phyloP scores from a whole-genome alignment of 2,329 filamentous ascomycete species.

The Exophiala dermatitidis region DNA sequence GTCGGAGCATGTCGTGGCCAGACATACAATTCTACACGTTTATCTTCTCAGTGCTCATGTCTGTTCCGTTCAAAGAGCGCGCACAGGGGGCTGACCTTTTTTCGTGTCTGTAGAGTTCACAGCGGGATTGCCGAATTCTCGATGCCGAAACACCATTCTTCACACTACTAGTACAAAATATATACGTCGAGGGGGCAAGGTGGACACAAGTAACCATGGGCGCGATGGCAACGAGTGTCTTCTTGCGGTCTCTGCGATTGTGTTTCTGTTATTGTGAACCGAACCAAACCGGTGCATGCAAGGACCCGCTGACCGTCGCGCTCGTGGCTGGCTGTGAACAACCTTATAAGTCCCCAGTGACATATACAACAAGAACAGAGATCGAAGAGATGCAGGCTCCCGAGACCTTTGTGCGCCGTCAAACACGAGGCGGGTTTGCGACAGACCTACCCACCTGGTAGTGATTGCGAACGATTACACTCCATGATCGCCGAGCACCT shows the following conservation, averaged over 20 bases:
- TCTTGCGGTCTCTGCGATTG: no score
- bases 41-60: no score
- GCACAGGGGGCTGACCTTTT: no score
- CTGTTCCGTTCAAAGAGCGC: no score
- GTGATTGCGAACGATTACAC: no score
- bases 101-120: no score
- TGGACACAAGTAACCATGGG: no score
- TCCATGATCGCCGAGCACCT: neutral
- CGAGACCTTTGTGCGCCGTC: slow-evolving; percentile 4
- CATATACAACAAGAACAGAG: slow-evolving; percentile 18
- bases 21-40: neutral
- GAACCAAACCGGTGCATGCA: neutral
- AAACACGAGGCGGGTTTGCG: no score
- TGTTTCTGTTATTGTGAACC: no score
- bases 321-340: neutral
- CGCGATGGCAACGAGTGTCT: no score
- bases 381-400: slow-evolving; percentile 23
- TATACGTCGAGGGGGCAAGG: slow-evolving; percentile 2
- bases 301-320: neutral
- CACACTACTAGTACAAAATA: slow-evolving; percentile 9
- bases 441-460: no score
- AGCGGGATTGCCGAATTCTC: slow-evolving; percentile 9
- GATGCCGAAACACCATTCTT: slow-evolving; percentile 23
- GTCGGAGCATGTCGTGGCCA: neutral
- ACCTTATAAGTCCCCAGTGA: slow-evolving; percentile 7